Conservation (phyloP, 2,329 filamentous ascomycete genomes). For the Epichloe hybrida region DNA sequence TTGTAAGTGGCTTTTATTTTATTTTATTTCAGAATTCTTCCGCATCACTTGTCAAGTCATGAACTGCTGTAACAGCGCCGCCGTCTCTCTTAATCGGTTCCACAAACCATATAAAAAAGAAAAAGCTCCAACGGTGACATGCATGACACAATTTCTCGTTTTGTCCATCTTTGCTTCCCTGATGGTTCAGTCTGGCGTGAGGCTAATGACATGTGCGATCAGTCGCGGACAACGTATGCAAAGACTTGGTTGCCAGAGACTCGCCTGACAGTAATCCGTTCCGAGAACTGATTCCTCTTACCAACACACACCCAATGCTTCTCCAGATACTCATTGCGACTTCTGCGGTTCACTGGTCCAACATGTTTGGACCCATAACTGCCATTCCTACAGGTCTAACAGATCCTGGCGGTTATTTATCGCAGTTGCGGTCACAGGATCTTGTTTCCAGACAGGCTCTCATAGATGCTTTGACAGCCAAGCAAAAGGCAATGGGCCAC, state of each 20-base stretch:
- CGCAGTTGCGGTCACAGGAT: slow-evolving; percentile 23
- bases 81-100: slow-evolving; percentile 22
- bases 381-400: slow-evolving; percentile 18
- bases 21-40: neutral
- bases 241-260: slow-evolving; percentile 39
- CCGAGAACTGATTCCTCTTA: slow-evolving; percentile 33
- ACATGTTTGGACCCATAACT: slow-evolving; percentile 24
- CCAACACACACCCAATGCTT: slow-evolving; percentile 30
- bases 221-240: slow-evolving; percentile 37
- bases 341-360: slow-evolving; percentile 36
- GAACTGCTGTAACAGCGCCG: neutral
- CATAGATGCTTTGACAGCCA: slow-evolving; percentile 32
- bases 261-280: slow-evolving; percentile 32
- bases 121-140: neutral
- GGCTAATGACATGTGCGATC: slow-evolving; percentile 12
- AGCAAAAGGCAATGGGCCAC: slow-evolving; percentile 32
- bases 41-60: neutral
- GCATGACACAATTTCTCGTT: neutral
- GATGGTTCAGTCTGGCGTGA: neutral
- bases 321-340: slow-evolving; percentile 35
- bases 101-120: too few species aligned
- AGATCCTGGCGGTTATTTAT: slow-evolving; percentile 24
- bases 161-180: neutral
- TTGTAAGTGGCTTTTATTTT: slow-evolving; percentile 29
- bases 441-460: slow-evolving; percentile 25